Base-by-base conservation (phyloP, 2,329 filamentous ascomycete genomes). In the Elsinoe perseae region DNA sequence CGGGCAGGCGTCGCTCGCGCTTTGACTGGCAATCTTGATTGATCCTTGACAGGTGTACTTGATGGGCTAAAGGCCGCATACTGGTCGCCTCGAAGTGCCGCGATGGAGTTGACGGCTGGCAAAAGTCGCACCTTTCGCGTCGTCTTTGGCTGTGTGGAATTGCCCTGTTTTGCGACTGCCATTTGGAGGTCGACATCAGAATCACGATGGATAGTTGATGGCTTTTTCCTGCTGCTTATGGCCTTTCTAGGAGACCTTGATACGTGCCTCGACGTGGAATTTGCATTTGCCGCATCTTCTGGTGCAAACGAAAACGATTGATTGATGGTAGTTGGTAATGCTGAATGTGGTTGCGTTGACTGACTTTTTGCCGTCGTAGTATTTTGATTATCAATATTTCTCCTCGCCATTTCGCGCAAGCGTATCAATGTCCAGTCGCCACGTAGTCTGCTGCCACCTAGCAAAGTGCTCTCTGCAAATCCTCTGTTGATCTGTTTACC, bases 1-100 rank as follows among this genome's bases (percentile, higher is more conserved):
- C 57, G 28, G 4, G 54, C 50, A 30, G 59, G 42, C 14, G 57
- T 59, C 21, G 58, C 55, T 32, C 57, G 38, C 8, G 38, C 32
- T 30, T 50, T 16, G 25, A 34, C 16, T 25, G 23, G 52, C 10
- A 23, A 44, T n/a, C 4, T 23, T 43, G 4, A 4, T 5, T 2
- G 9, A 2, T 3, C 7, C 25, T 28, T 54, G 20, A 34, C 6
- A 16, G 30, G 52, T 27, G 52, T 54, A 12, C 14, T 16, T 18
- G 36, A 54, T 36, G 48, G 30, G 14, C 28, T 25, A 16, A 43
- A 54, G 12, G 52, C n/a, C n/a, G 18, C 34, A 27, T 28, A 28
- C 30, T 52, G 48, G 7, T 48, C 40, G n/a, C 10, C 40, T 21
- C 27, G 20, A 12, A 44, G 27, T n/a, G 40, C 25, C 12, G 38